Base-by-base conservation (phyloP, 345 rosid species). In the Salix arbutifolia region DNA sequence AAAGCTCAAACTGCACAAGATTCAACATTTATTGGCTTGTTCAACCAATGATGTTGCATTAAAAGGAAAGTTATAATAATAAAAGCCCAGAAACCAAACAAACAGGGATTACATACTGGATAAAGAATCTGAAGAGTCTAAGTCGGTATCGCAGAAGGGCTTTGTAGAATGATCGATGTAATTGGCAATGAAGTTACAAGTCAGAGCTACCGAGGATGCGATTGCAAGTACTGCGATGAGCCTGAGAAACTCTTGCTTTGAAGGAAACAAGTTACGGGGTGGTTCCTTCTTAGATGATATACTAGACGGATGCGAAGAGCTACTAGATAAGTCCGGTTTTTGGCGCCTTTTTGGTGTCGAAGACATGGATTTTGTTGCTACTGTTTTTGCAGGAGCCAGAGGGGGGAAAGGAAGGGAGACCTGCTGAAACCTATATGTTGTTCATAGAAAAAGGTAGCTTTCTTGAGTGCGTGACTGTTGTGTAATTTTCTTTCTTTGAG, bases 241-340 rank as follows among this genome's bases (percentile, higher is more conserved):
- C 56, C 83, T 86, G 72, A 78, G 73, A 48, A 88, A 74, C 78
- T 92, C 98, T 48, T 78, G 87, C 71, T 82, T 87, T 4, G 97
- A 88, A 42, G 98, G 98, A 79, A 94, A 84, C 69, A 94, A 79
- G 71, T 67, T 78, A 65, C 75, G 80, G 4, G 98, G 88, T n/a
- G 98, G 96, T 68, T 90, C 97, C 76, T 83, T 69, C 4, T 83
- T 38, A 71, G 89, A 72, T 44, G 4, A 79, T 2, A 70, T 40
- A 30, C 83, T 35, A 64, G 84, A 66, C 6, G 79, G 74, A 65
- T 88, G 77, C 28, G 85, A 50, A 5, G 84, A 70, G 18, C 50
- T 46, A 46, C 18, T 46, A 3, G 50, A 46, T 14, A 46, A 46
- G 14, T 1, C 16, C 50, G 5, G 50, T 73, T 85, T 90, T 42